Base-by-base conservation (phyloP, 2,329 filamentous ascomycete species). In the Calycina herbarum region DNA sequence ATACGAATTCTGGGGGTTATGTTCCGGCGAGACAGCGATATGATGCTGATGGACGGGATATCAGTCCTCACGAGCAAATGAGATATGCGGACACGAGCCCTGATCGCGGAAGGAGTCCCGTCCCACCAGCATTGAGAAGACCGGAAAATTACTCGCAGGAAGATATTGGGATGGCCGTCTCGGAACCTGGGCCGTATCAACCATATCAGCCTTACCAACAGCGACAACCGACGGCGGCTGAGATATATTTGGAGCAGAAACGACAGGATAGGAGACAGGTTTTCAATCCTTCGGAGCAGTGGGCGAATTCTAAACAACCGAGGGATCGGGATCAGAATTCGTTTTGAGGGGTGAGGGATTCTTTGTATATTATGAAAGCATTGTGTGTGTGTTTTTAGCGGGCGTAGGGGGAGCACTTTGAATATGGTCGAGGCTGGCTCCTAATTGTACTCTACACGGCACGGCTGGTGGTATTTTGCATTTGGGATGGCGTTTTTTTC, bases 21-120 rank as follows among this genome's bases (percentile, higher is more conserved):
- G 65, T 69, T 2, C 73, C 74, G 17, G 73, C 74, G 15, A 64
- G 67, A 40, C 68, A 75, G 63, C 64, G 74, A 64, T 76, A 76
- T 60, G 73, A 75, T 65, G 42, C 57, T 1, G 64, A 72, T 51
- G 72, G 72, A 1, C 68, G 71, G 31, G 73, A 74, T 67, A 70
- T 73, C n/a, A 67, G 68, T 7, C 69, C 38, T 29, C 59, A 64
- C 38, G 42, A 59, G n/a, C 42, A 59, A 51, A n/a, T 5, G 24
- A 45, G 62, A 64, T 66, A 56, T 17, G n/a, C 38, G 38, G 67
- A 64, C 7, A 13, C 45, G 15, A 67, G 64, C 57, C 67, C 71
- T 5, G 71, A 72, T 31, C 65, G 68, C 20, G n/a, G 45, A 24
- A 24, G 7, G 6, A 51, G n/a, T 11, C 68, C 70, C 13, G 35